Evolutionary conservation across 257 asterid genomes (phyloP).

Genomic region (Lavandula angustifolia): DNA sequence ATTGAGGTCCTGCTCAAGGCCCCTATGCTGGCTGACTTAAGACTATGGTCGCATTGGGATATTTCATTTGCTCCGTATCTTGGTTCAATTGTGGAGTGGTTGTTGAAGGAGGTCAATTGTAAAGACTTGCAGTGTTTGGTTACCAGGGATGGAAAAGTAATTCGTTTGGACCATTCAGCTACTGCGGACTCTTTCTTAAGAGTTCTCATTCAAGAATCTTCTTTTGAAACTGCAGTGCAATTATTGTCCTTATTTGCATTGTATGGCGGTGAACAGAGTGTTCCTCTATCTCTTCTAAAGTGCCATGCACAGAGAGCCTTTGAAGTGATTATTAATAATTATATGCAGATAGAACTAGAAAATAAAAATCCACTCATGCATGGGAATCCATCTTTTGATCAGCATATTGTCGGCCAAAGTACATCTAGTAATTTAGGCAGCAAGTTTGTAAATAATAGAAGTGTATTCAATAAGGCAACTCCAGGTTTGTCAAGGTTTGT

Average conservation of each 20-base stretch:
- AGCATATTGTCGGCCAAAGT: conserved; percentile 31
- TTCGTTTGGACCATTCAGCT: conserved; percentile 81
- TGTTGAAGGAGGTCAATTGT: conserved; percentile 69
- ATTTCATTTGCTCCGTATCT: conserved; percentile 76
- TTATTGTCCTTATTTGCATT: conserved; percentile 67
- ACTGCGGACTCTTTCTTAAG: conserved; percentile 68
- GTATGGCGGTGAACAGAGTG: conserved; percentile 78
- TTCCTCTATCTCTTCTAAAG: conserved; percentile 76
- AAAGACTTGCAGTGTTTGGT: conserved; percentile 77
- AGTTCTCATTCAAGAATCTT: conserved; percentile 58
- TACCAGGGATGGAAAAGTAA: conserved; percentile 73
- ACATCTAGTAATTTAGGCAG: conserved; percentile 31
- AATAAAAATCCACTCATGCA: conserved; percentile 29
- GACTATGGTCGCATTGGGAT: conserved; percentile 92
- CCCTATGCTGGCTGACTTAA: conserved; percentile 85
- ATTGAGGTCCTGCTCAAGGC: conserved; percentile 67
- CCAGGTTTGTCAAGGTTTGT: conserved; percentile 59
- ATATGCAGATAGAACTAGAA: conserved; percentile 39
- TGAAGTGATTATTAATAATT: conserved; percentile 55
- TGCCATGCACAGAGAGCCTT: conserved; percentile 72
- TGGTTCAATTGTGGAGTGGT: conserved; percentile 85
- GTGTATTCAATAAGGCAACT: conserved; percentile 36
- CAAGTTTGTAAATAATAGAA: conserved; percentile 37
- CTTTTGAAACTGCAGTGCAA: conserved; percentile 77
- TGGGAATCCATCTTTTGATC: conserved; percentile 37